These are phyloP conservation scores for Arthrinium puccinioides DNA, from an alignment of 2,329 filamentous ascomycete genomes.

Conservation along the genomic window DNA sequence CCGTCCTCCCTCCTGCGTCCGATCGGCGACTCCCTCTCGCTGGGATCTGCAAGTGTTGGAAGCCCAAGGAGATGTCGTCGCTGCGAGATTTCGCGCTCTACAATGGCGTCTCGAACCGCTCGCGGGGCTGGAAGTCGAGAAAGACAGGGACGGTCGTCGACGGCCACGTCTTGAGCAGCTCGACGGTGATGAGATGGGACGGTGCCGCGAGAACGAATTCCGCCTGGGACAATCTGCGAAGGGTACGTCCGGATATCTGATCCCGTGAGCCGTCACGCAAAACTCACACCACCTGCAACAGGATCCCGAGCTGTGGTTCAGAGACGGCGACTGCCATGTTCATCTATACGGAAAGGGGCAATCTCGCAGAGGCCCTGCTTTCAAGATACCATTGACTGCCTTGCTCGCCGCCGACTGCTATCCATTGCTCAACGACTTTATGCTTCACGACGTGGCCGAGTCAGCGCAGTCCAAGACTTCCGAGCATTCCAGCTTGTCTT, in stretches of 20 bases:
- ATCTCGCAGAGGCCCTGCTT: constrained; percentile 59
- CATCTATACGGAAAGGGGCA: constrained; percentile 61
- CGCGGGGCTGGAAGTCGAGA: constrained; percentile 27
- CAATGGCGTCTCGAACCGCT: constrained; percentile 25
- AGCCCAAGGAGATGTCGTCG: constrained; percentile 8
- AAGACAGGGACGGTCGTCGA: constrained; percentile 23
- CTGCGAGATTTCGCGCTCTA: constrained; percentile 17
- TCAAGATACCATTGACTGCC: constrained; percentile 53
- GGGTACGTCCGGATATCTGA: constrained; percentile 23
- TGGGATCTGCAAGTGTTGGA: background rate
- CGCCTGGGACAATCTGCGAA: constrained; percentile 39
- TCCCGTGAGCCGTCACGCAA: background rate
- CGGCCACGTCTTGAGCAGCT: constrained; percentile 13
- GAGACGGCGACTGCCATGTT: constrained; percentile 61
- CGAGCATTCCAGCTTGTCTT: too few species aligned
- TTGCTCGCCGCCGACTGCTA: constrained; percentile 52
- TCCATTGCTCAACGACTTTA: constrained; percentile 49
- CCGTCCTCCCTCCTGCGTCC: background rate
- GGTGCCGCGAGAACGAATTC: constrained; percentile 35
- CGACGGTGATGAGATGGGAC: constrained; percentile 42
- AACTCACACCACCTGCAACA: constrained; percentile 25
- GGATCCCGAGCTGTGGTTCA: constrained; percentile 67
- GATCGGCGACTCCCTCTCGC: background rate
- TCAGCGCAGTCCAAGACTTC: constrained; percentile 7
- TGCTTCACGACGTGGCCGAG: constrained; percentile 24